Base-by-base conservation (phyloP, 371 early-diverging fungal genomes). In the Mortierella sp. region DNA sequence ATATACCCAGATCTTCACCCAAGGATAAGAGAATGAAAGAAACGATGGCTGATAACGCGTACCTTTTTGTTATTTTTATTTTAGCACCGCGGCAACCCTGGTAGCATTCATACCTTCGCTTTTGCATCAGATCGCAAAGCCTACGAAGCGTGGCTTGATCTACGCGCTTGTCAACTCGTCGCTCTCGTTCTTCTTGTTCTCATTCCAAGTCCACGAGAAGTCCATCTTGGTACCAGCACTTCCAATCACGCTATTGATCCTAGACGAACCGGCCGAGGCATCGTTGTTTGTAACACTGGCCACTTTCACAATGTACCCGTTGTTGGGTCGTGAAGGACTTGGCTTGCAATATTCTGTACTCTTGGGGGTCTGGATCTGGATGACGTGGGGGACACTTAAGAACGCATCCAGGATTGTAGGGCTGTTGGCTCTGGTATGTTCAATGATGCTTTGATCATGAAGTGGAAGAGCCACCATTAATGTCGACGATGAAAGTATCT, bases 161-260 rank as follows among this genome's bases (percentile, higher is more conserved):
- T 94, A 94, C 63, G 84, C 91, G 3, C 70, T 96, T 51, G 65
- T 89, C 31, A 90, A 87, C 56, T 85, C 88, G 0, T 90, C 95
- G 1, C 78, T 97, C 26, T 90, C 92, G 0, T 98, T 98, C 80
- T 98, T 95, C 81, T 72, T 98, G 67, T 91, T 96, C 48, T 94
- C 97, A 8, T 98, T 96, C 84, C 97, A 97, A 80, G 98, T 97
- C 2, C 98, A 98, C 81, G 98, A 98, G 70, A 98, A 98, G 79
- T 91, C 94, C 0, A 96, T 98, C 41, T 78, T 98, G 39, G 71
- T 98, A 6, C 96, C 96, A 1, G 63, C 87, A 10, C 71, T 95
- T 43, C 96, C 97, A 0, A 86, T 90, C 5, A 84, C 89, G 2
- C 70, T 96, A 48, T 69, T 97, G 58, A 67, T 91, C 13, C 46